A percentile compares a stretch with the other conserved stretches of the same genome.
Conservation (phyloP, 2,329 filamentous ascomycete species). For the Venturia nashicola region DNA sequence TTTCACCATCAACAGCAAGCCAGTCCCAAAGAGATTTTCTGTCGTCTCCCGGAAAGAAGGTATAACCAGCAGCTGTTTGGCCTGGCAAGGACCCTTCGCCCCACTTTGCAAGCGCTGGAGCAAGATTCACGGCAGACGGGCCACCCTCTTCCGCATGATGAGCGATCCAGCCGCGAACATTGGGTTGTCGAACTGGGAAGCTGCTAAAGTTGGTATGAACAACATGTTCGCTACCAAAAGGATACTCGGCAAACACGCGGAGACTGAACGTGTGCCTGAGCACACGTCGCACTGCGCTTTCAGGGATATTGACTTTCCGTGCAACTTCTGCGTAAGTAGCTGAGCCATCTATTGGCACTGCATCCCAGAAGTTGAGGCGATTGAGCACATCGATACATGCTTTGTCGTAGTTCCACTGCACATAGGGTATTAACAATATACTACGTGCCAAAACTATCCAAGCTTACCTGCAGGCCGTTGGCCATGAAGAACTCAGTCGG, state of each 20-base stretch:
- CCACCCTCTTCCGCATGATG: conserved; percentile 9
- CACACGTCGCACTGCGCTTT: conserved; percentile 20
- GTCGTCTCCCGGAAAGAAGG: conserved; percentile 16
- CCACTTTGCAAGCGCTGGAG: neutral
- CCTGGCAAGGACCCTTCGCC: conserved; percentile 12
- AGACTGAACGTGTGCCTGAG: conserved; percentile 22
- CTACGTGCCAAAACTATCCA: neutral
- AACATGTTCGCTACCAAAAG: neutral
- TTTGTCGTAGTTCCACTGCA: neutral
- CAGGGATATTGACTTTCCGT: conserved; percentile 15
- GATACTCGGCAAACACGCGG: conserved; percentile 21
- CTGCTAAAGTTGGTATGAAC: conserved; percentile 7
- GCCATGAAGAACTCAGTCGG: neutral
- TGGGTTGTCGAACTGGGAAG: neutral
- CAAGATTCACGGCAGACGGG: conserved; percentile 1
- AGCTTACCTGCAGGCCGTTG: neutral
- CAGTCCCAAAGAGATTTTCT: conserved; percentile 17
- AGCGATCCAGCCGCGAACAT: conserved; percentile 5
- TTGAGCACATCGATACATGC: conserved; percentile 31
- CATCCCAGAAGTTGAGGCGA: conserved; percentile 40
- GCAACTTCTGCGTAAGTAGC: conserved; percentile 25
- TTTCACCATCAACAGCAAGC: conserved; percentile 21
- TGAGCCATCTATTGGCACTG: conserved; percentile 35
- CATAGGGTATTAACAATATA: neutral
- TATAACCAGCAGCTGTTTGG: conserved; percentile 19